Evolutionary conservation across 345 rosid species (phyloP).

Genomic region (Bretschneidera sinensis): DNA sequence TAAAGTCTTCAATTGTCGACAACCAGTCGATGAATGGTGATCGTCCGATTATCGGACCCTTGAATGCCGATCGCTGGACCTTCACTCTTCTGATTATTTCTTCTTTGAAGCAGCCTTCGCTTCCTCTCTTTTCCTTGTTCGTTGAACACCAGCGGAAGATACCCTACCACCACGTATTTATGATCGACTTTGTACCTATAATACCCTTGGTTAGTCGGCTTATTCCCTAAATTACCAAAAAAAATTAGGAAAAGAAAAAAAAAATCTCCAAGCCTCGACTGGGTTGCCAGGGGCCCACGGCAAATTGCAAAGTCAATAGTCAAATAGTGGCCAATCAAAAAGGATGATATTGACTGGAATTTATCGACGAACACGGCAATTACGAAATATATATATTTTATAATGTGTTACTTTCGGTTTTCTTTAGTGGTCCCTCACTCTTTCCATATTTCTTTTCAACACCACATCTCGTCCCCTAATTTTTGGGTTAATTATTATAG

Average conservation of each 20-base stretch:
- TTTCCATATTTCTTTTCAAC: no score
- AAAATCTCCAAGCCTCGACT: neutral
- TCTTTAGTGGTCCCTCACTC: no score
- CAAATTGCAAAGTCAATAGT: slow-evolving; percentile 10
- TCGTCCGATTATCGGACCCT: slow-evolving; percentile 12
- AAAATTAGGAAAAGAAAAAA: neutral
- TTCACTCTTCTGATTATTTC: slow-evolving; percentile 7
- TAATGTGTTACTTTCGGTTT: no score
- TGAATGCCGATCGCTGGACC: slow-evolving; percentile 11
- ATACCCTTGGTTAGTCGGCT: slow-evolving; percentile 15
- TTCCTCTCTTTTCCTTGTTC: slow-evolving; percentile 3
- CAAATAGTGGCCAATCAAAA: slow-evolving; percentile 6
- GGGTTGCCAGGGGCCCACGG: neutral
- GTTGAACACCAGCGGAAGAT: slow-evolving; percentile 23
- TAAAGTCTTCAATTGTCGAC: slow-evolving; percentile 2
- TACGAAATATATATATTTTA: no score
- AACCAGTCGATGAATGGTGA: slow-evolving; percentile 5
- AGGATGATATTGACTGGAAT: neutral
- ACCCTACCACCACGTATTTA: slow-evolving; percentile 37
- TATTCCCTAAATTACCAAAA: neutral
- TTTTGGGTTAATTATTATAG: no score
- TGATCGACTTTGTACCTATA: slow-evolving; percentile 9
- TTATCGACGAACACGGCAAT: no score
- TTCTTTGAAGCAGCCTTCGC: slow-evolving; percentile 8
- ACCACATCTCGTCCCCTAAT: no score